Evolutionary conservation across 2,329 filamentous ascomycete species (phyloP), one percentile per base, ranked within the genome.

Genomic region (Pseudovirgaria hyperparasitica): DNA sequence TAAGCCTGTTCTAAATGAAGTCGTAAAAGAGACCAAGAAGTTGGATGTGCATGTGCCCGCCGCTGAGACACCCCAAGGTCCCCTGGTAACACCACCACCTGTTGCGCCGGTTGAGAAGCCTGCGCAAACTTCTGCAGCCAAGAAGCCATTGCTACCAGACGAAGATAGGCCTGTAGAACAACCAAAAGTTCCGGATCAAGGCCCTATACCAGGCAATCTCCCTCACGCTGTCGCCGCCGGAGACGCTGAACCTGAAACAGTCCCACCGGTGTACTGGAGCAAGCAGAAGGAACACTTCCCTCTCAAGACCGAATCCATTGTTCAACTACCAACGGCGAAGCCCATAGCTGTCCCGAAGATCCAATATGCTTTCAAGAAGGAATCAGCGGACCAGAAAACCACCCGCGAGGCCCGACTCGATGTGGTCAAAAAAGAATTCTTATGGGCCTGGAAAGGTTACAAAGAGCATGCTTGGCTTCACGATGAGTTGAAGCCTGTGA

Each of bases 391-490:
- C 6, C 55, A 65, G 6, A 52, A 46, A 28, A 55, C 60, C 8
- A 71, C 72, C 39, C 73, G 86, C 18, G 53, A 75, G 33, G 54
- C 68, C 27, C 75, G 81, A 31, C 66, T 79, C 31, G 60, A 63
- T 6, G 59, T 65, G 19, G 76, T 96, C 48, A 82, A 75, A 48
- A 63, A 68, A 5, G 78, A 85, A 31, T 81, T 92, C 51, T 60
- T 70, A 42, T 76, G 76, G 41, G 75, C 82, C 1, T 96, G 90
- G 87, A 56, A 62, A 4, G 82, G 81, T 19, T 96, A 96, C 57
- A 79, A 70, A 45, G 63, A 72, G 34, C 65, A 75, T 41, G 87
- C 86, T 8, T 90, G 82, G 72, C 70, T 76, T 35, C 81, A 92
- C 40, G 90, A 96, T 46, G 90, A 96, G 57, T 57, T 96, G 10